Base-by-base conservation (phyloP, 495 filamentous ascomycete species). In the Schizothecium vesticola region DNA sequence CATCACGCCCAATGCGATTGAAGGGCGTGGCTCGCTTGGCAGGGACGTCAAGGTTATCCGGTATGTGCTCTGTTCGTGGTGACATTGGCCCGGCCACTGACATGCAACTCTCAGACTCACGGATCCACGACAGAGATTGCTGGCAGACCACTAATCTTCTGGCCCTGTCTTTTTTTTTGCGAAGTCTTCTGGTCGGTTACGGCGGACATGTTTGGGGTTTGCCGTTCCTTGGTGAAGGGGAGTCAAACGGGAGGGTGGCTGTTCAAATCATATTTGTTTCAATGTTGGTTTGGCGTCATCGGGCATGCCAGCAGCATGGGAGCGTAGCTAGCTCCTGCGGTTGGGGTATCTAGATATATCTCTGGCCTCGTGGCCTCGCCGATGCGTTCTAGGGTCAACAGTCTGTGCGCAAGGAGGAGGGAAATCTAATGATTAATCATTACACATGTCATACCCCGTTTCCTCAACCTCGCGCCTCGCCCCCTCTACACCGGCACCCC, bases 1-100 rank as follows among this genome's bases (percentile, higher is more conserved):
- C 9, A 99, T 99, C 75, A 97, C 96, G 10, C 95, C 95, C 19
- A 94, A 97, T 71, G 90, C 89, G 51, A 93, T 96, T 66, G 86
- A 88, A 78, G 89, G 90, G 65, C 88, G 84, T 36, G 86, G 88
- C 29, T 84, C 88, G 21, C 80, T 86, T 19, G 85, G 82, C 24
- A 83, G 83, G 64, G 94, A 98, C 78, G 93, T 97, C 63, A 89
- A 88, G 69, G 89, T 98, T 63, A 92, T 91, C 75, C 89, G 91
- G 89, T 90, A 86, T 71, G 88, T 84, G 65, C 22, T 60, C 67
- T 33, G 67, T 28, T 51, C 29, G 0, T 67, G 51, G 28, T 3
- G 19, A 13, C 16, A 23, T 33, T 51, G 16, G 22, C 68, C 65
- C 58, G 13, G 13, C 6, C 2, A 59, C 58, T 59, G 28, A 59